phyloP scores from a whole-genome alignment of 805 yeast species.

The Pichia nanzhaoensis region DNA sequence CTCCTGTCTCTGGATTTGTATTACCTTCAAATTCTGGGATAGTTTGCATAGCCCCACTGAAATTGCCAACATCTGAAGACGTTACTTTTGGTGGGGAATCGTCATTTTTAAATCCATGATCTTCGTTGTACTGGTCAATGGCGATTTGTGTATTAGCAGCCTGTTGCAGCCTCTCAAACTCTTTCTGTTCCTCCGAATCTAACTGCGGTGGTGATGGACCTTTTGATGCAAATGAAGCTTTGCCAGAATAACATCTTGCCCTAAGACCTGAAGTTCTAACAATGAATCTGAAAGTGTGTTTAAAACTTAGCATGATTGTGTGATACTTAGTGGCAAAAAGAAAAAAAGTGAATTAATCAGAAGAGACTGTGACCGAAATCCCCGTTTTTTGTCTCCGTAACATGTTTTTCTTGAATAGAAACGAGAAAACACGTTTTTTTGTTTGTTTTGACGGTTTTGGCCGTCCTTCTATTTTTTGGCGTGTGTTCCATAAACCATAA shows the following conservation, averaged over 20 bases:
- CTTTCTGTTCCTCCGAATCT: slow-evolving; percentile 80
- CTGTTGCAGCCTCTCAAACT: slow-evolving; percentile 80
- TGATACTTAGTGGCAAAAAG: not conserved
- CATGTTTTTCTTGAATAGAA: no score
- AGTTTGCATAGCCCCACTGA: slow-evolving; percentile 63
- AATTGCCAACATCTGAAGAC: slow-evolving; percentile 46
- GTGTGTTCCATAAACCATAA: not conserved
- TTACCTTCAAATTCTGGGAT: slow-evolving; percentile 96
- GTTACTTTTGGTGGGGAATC: slow-evolving; percentile 30
- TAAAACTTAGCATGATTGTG: slow-evolving; percentile 2
- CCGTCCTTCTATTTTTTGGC: no score
- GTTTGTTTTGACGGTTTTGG: not conserved
- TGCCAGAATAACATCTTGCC: slow-evolving; percentile 9
- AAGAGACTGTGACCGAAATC: not conserved
- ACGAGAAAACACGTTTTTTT: no score
- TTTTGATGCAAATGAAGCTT: slow-evolving; percentile 14
- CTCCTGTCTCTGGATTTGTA: slow-evolving; percentile 89
- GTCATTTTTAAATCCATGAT: slow-evolving; percentile 20
- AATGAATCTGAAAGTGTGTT: not conserved
- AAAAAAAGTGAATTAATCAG: not conserved
- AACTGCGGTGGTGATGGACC: slow-evolving; percentile 60
- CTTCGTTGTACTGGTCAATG: slow-evolving; percentile 61
- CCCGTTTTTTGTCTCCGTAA: not conserved
- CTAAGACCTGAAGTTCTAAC: not conserved
- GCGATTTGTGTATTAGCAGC: slow-evolving; percentile 75